Evolutionary conservation across 768 basidiomycete species (phyloP).

Genomic region (Calocybe gangraenosa): DNA sequence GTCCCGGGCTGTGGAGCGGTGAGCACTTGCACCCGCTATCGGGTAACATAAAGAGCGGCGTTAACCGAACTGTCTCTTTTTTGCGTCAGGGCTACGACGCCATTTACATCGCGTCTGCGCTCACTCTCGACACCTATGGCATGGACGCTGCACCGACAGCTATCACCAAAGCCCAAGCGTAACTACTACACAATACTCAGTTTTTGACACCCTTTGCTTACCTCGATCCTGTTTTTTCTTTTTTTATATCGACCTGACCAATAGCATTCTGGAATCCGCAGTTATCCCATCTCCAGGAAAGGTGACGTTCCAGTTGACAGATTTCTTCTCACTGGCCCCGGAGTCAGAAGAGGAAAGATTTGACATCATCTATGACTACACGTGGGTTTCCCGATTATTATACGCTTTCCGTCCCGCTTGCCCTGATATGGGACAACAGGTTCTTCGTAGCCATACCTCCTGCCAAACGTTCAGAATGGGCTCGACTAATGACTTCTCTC

Average conservation of each 20-base stretch:
- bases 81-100: conserved; percentile 52
- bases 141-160: conserved; percentile 58
- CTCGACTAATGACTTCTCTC: conserved; percentile 46
- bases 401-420: neutral
- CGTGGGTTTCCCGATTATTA: conserved; percentile 32
- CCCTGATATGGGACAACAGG: conserved; percentile 28
- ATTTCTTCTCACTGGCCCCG: conserved; percentile 50
- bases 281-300: conserved; percentile 21
- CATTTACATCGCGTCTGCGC: conserved; percentile 43
- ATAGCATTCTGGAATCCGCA: conserved; percentile 5
- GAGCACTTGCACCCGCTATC: conserved; percentile 5
- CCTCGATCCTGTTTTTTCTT: neutral
- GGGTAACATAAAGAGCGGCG: too few relatives aligned
- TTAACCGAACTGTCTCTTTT: too few relatives aligned
- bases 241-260: neutral
- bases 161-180: conserved; percentile 41
- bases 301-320: conserved; percentile 34
- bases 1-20: conserved; percentile 49
- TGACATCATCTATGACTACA: conserved; percentile 65
- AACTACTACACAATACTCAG: neutral
- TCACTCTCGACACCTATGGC: conserved; percentile 46
- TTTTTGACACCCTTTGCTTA: neutral
- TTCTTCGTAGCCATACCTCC: conserved; percentile 76
- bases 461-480: conserved; percentile 49
- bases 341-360: conserved; percentile 35